These are phyloP conservation scores for Incumbomyces lentus DNA, from an alignment of 2,329 filamentous ascomycete species.

Conservation along the genomic window DNA sequence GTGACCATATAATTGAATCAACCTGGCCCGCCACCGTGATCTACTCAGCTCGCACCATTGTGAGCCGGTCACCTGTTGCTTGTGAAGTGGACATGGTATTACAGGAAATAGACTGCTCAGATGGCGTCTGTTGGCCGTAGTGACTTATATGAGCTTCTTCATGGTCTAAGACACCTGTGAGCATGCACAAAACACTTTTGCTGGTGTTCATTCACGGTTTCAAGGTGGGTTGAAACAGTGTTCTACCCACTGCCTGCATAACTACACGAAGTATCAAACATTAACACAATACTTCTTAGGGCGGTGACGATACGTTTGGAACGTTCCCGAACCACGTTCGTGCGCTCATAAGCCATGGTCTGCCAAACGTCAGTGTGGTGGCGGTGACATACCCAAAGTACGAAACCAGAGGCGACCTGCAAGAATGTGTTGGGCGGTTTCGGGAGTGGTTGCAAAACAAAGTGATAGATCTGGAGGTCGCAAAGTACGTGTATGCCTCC, in stretches of 20 bases:
- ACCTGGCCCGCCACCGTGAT: no score
- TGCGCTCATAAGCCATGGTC: conserved; percentile 31
- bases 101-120: background rate
- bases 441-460: conserved; percentile 62
- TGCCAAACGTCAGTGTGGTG: conserved; percentile 33
- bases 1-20: no score
- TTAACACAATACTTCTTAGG: conserved; percentile 25
- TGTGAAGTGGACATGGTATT: no score
- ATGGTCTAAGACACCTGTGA: conserved; percentile 13
- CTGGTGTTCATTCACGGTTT: conserved; percentile 41
- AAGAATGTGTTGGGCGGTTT: conserved; percentile 35
- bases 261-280: background rate
- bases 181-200: conserved; percentile 37
- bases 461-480: conserved; percentile 87
- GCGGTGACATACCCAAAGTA: conserved; percentile 39
- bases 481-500: background rate
- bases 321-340: conserved; percentile 36
- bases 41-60: no score
- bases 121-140: background rate
- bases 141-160: background rate
- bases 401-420: conserved; percentile 39
- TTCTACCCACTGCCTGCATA: background rate
- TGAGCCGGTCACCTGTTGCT: no score
- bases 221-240: conserved; percentile 27
- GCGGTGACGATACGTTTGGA: conserved; percentile 39